These are phyloP conservation scores for Rhizophagus sp. DNA, from an alignment of 192 early-diverging fungal genomes.

Conservation along the genomic window DNA sequence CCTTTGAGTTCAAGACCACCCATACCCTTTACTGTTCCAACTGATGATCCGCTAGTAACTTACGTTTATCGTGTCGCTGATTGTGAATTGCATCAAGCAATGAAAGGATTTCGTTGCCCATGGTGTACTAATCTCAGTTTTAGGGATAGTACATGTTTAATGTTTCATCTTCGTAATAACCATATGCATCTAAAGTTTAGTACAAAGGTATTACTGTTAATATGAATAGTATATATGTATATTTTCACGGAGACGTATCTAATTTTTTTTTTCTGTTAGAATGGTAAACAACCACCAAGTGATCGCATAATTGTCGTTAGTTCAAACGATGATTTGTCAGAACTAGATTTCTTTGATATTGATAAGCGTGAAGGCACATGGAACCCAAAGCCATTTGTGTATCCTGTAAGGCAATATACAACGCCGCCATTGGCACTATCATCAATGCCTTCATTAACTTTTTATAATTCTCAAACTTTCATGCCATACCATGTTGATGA, in stretches of 20 bases:
- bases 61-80: constrained; percentile 21
- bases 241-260: not conserved
- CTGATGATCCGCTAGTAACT: not conserved
- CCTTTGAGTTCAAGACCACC: not conserved
- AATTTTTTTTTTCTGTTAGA: not conserved
- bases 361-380: constrained; percentile 6
- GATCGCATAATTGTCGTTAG: constrained; percentile 11
- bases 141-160: not conserved
- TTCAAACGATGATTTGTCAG: constrained; percentile 26
- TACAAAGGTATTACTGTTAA: constrained; percentile 20
- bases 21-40: not conserved
- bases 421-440: not conserved
- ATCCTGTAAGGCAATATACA: not conserved
- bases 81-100: constrained; percentile 15
- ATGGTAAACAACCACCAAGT: constrained; percentile 22
- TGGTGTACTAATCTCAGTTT: constrained; percentile 14
- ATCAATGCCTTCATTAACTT: constrained; percentile 6
- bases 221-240: not conserved
- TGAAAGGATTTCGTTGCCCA: constrained; percentile 23
- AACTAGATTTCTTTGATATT: constrained; percentile 21
- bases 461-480: constrained; percentile 30
- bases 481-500: constrained; percentile 27
- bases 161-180: constrained; percentile 13
- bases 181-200: constrained; percentile 26
- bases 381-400: constrained; percentile 20